Evolutionary conservation across 192 early-diverging fungal genomes (phyloP), one percentile per base, ranked within the genome.

Genomic region (Coemansia sp.): DNA sequence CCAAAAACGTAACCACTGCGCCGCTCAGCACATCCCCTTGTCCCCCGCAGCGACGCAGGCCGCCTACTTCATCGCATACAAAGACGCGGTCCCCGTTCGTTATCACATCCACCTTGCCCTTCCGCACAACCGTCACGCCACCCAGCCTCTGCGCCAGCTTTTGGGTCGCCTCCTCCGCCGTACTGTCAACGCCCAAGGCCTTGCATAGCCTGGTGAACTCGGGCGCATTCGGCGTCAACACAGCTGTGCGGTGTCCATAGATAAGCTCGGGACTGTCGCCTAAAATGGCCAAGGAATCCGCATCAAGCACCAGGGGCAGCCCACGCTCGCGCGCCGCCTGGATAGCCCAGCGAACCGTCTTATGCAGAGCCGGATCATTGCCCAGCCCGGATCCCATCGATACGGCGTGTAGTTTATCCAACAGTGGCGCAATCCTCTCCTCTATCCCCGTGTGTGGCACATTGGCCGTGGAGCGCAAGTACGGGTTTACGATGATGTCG

Each of bases 21-120:
- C 97, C 97, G 12, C 91, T 86, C 25, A 99, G 82, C 6, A 99
- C 77, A 71, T 99, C 97, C 33, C 97, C 97, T 65, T 98, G 97
- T 1, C 97, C 96, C 20, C 97, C 97, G 68, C 93, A 95, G 13
- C 97, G 78, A 47, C 94, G 87, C 42, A 92, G 75, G 3, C 91
- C 89, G 21, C 95, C 92, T 26, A 71, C 66, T 23, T 82, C 83
- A 48, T 87, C 82, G 43, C 90, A 93, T 1, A 72, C 52, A 53
- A 89, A 72, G 3, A 91, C 86, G 83, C 56, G 38, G 23, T 83
- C 65, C 37, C 90, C 93, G 71, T 95, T 88, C 3, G 92, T 84
- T 50, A 96, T 91, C 4, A 89, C 63, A 69, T 97, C 95, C 6
- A 14, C 53, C 2, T 58, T 31, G 36, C 96, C 96, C 66, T 98